Conservation (phyloP, 75 land plant species). For the Cunninghamia lanceolata region DNA sequence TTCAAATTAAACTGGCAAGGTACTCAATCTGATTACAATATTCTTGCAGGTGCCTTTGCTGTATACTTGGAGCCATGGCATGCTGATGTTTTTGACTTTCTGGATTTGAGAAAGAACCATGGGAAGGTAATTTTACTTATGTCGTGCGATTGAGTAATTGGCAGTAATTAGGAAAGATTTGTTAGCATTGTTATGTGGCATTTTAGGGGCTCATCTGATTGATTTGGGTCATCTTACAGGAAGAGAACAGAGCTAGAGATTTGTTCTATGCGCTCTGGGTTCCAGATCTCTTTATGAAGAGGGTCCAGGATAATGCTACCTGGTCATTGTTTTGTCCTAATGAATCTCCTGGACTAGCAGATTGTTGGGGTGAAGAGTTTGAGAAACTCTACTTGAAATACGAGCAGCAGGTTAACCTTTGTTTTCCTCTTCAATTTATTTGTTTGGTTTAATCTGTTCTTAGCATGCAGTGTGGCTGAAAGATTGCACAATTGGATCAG, state of each 20-base stretch:
- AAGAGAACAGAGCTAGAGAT: slow-evolving; percentile 42
- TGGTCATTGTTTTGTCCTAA: slow-evolving; percentile 50
- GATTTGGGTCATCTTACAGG: slow-evolving; percentile 14
- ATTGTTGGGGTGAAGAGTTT: slow-evolving; percentile 54
- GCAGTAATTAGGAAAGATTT: neutral
- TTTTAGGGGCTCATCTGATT: neutral
- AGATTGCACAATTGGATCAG: slow-evolving; percentile 1
- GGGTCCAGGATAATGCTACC: slow-evolving; percentile 28
- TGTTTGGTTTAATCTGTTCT: neutral
- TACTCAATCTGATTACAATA: neutral
- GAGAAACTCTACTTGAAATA: slow-evolving; percentile 30
- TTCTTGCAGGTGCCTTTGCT: slow-evolving; percentile 39
- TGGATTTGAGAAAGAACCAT: slow-evolving; percentile 46
- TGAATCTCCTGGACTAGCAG: slow-evolving; percentile 44
- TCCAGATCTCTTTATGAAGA: slow-evolving; percentile 42
- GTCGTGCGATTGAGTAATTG: too few relatives aligned
- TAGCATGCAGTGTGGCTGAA: neutral
- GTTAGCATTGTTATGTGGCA: neutral
- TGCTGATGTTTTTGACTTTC: slow-evolving; percentile 45
- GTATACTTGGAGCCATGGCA: slow-evolving; percentile 55
- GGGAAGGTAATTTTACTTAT: slow-evolving; percentile 28
- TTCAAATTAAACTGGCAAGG: neutral
- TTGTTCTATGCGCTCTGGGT: slow-evolving; percentile 47
- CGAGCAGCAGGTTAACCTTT: slow-evolving; percentile 28
- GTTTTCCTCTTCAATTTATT: neutral